These are phyloP conservation scores for Pseudozyma tsukubaensis DNA, from an alignment of 1,284 basidiomycete genomes.

Conservation along the genomic window DNA sequence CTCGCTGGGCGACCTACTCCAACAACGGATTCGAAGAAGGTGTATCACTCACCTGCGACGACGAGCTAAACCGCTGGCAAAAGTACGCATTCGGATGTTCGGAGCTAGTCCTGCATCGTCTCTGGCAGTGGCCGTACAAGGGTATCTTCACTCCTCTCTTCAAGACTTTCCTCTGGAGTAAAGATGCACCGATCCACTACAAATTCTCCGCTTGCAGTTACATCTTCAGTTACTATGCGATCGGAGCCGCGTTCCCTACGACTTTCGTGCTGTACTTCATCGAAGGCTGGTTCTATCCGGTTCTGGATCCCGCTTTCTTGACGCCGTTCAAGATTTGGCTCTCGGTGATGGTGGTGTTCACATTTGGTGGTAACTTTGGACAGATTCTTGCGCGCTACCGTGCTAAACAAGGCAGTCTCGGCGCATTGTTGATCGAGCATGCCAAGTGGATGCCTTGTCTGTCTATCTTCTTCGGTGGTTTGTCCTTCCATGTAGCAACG, in stretches of 20 bases:
- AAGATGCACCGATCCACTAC: conserved; percentile 74
- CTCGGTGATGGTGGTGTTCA: conserved; percentile 81
- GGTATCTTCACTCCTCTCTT: conserved; percentile 84
- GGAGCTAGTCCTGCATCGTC: conserved; percentile 58
- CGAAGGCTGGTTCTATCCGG: conserved; percentile 76
- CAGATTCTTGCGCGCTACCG: conserved; percentile 81
- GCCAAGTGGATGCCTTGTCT: conserved; percentile 79
- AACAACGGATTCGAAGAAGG: conserved; percentile 86
- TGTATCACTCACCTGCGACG: conserved; percentile 81
- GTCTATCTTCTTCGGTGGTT: conserved; percentile 38
- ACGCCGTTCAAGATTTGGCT: conserved; percentile 78
- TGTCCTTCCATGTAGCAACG: conserved; percentile 72
- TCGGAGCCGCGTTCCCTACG: conserved; percentile 77
- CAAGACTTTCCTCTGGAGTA: conserved; percentile 77
- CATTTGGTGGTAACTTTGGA: conserved; percentile 77
- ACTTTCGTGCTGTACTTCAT: conserved; percentile 79
- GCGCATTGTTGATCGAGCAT: conserved; percentile 75
- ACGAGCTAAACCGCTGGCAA: conserved; percentile 85
- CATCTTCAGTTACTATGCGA: conserved; percentile 83
- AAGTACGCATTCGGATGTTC: conserved; percentile 82
- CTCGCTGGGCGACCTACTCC: conserved; percentile 86
- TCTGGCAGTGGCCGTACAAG: conserved; percentile 77
- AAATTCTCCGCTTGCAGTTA: conserved; percentile 78
- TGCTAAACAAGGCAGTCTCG: conserved; percentile 75
- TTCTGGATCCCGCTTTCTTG: conserved; percentile 76